Base-by-base conservation (phyloP, 768 basidiomycete species). In the Termitomyces sp. region DNA sequence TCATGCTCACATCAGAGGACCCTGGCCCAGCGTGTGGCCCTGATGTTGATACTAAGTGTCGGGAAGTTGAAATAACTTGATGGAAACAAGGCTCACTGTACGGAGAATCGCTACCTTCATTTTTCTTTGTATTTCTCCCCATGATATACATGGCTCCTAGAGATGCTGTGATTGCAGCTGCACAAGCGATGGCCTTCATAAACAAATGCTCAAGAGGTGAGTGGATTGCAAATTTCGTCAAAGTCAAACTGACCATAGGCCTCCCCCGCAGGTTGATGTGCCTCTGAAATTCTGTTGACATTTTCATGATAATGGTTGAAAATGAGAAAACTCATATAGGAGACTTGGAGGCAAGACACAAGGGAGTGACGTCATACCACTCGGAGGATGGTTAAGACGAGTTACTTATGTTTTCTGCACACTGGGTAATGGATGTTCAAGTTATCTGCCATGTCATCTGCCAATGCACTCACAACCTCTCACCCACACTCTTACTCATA, bases 1-100 rank as follows among this genome's bases (percentile, higher is more conserved):
- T 73, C 76, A 78, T 78, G 5, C 68, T 69, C 57, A 65, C 66
- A 60, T 75, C 74, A 0, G 70, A 69, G 8, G 63, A 65, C 2
- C 66, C 67, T 12, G 39, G 56, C 8, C n/a, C 57, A 26, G 65
- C 67, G 20, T 66, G 58, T 5, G 10, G 39, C 16, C 65, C 72
- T 58, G 60, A 32, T 0, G 8, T 24, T 24, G 51, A 34, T 18
- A n/a, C n/a, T n/a, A 16, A 24, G 13, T 12, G n/a, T 12, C 24
- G 12, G 14, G 2, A 49, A 40, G 44, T 26, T 12, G 39, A 5
- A 14, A 2, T 4, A 14, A 13, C 7, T 30, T 27, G 8, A 50
- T n/a, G 5, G 5, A 27, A 37, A 8, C 18, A 57, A 16, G 2
- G 48, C 76, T 56, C 40, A 75, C 75, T 63, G 51, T 74, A 76